Base-by-base conservation (phyloP, 192 early-diverging fungal species). In the Linnemannia schmuckeri region DNA sequence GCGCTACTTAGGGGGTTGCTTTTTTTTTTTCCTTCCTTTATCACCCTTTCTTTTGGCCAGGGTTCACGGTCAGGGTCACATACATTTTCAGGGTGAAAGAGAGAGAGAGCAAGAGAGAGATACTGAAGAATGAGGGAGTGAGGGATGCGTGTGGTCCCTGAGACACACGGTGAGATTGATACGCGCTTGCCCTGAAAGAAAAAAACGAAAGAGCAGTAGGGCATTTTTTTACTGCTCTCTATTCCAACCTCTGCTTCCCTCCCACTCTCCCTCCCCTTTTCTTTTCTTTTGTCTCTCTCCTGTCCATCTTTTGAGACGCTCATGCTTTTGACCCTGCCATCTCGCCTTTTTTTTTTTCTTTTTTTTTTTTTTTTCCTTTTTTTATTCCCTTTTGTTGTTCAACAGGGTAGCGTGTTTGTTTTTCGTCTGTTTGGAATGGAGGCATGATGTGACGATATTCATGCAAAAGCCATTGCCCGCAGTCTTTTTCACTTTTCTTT, bases 361-460 rank as follows among this genome's bases (percentile, higher is more conserved):
- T 17, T 74, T 35, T 74, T 9, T 15, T 17, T 46, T 44, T 1
- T 13, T 13, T 74, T 74, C 52, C 6, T 47, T 35, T 74, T 9
- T 15, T 17, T 74, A 46, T 42, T 74, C 44, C 17, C 72, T 47
- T 38, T 37, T 73, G n/a, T 15, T 5, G 38, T 27, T 46, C 46
- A 74, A 74, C 44, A 33, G 44, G 40, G 33, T 55, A 42, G 54
- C 37, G 52, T n/a, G n/a, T n/a, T n/a, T 75, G 52, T n/a, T 37
- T 27, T 75, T n/a, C 7, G 74, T 52, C 33, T 46, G 47, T 74
- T 55, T 55, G 52, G 54, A 57, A 75, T 55, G 17, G 74, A 55
- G 44, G 35, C 27, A 77, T 15, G 70, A 72, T 40, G 18, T 22
- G 70, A 27, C 20, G n/a, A 42, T 7, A 42, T 41, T 72, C 70